Evolutionary conservation across 176 grass and related monocot species (phyloP).

Genomic region (Sorghum bicolor): DNA sequence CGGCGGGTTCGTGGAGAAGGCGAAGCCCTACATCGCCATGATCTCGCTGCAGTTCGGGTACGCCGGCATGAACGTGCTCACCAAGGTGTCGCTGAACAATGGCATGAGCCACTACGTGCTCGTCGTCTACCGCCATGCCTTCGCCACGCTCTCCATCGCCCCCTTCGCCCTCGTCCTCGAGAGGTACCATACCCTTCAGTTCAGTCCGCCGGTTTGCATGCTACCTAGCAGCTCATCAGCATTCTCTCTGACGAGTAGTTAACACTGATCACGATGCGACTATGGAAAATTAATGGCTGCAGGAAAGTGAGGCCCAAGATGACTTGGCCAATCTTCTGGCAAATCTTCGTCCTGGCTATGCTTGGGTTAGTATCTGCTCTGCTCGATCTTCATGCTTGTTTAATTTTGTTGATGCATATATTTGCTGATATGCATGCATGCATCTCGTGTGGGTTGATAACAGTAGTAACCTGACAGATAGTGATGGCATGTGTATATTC

Average conservation of each 20-base stretch:
- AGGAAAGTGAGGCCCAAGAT: conserved; percentile 86
- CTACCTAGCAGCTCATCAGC: background rate
- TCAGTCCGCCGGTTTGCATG: too few species aligned
- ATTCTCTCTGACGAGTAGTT: too few species aligned
- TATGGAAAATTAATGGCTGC: background rate
- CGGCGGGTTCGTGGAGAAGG: conserved; percentile 45
- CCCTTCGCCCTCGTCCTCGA: conserved; percentile 79
- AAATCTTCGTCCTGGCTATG: conserved; percentile 76
- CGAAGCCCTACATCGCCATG: conserved; percentile 84
- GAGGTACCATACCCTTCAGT: conserved; percentile 35
- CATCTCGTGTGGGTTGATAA: background rate
- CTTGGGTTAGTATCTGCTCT: conserved; percentile 51
- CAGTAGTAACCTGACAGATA: background rate
- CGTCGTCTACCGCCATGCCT: conserved; percentile 86
- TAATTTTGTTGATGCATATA: too few species aligned
- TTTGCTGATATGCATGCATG: too few species aligned
- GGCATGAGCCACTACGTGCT: conserved; percentile 95
- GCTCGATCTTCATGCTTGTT: too few species aligned
- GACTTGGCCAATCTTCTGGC: conserved; percentile 73
- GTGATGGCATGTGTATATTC: background rate
- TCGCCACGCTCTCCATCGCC: conserved; percentile 73
- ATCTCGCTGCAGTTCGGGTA: conserved; percentile 81
- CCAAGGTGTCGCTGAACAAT: conserved; percentile 73
- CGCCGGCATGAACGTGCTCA: conserved; percentile 89
- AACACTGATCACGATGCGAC: background rate